Evolutionary conservation across 306 rosid genomes (phyloP).

Genomic region (Crataegus laevigata): DNA sequence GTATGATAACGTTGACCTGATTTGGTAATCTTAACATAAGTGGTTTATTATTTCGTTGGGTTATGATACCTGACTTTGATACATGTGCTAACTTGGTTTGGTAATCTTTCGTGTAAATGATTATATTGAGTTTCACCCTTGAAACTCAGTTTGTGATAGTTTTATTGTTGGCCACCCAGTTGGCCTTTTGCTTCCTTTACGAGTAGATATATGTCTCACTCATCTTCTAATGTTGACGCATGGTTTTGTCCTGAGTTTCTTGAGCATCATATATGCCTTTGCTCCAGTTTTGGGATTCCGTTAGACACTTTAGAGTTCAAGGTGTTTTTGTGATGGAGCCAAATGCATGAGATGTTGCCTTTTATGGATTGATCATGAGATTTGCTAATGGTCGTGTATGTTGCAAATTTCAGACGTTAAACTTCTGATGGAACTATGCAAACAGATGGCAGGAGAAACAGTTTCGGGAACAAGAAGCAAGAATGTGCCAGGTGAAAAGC

Average conservation of each 20-base stretch:
- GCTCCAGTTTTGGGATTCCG: neutral
- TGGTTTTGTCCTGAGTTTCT: neutral
- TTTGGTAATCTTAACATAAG: neutral
- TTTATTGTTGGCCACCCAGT: neutral
- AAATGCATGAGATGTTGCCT: neutral
- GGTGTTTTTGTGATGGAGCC: neutral
- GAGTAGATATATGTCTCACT: neutral
- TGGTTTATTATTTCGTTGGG: neutral
- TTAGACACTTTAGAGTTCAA: neutral
- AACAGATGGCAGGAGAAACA: conserved; percentile 27
- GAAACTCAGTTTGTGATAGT: neutral
- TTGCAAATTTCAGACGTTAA: conserved; percentile 58
- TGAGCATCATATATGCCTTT: neutral
- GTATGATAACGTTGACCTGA: neutral
- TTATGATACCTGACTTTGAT: neutral
- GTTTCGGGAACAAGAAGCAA: conserved; percentile 14
- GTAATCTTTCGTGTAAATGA: neutral
- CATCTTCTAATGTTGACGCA: neutral
- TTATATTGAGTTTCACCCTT: neutral
- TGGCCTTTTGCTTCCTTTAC: neutral
- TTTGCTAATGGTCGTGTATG: neutral
- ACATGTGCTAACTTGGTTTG: neutral
- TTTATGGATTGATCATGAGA: neutral
- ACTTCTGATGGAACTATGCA: conserved; percentile 39
- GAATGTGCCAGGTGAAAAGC: conserved; percentile 20